A percentile compares a stretch with the other conserved stretches of the same genome.
phyloP scores from a whole-genome alignment of 108 stramenopile species.

The Schizochytrium sp. region DNA sequence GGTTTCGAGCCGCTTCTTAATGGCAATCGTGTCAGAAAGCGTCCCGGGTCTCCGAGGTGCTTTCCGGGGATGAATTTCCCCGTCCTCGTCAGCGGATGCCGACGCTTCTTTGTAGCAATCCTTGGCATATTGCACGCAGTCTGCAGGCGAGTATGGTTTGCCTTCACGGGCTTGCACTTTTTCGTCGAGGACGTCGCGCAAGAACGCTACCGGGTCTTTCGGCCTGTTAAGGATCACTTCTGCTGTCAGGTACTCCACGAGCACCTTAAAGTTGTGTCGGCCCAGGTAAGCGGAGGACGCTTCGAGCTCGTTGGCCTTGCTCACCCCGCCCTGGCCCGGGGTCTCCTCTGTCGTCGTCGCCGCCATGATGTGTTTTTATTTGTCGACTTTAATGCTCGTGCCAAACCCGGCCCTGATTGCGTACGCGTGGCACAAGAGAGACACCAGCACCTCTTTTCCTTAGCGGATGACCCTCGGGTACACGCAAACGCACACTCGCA shows the following conservation, averaged over 20 bases:
- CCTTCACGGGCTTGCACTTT: conserved; percentile 34
- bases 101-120: conserved; percentile 45
- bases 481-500: no score
- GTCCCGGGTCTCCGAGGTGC: neutral
- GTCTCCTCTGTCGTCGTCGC: no score
- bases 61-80: conserved; percentile 25
- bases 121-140: conserved; percentile 16
- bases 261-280: conserved; percentile 44
- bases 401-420: no score
- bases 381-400: no score
- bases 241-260: conserved; percentile 55
- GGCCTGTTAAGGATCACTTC: conserved; percentile 36
- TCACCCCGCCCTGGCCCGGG: neutral
- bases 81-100: conserved; percentile 44
- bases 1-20: neutral
- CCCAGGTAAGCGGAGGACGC: conserved; percentile 40
- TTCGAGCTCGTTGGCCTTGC: conserved; percentile 6
- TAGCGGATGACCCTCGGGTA: no score
- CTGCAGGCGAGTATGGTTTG: conserved; percentile 12
- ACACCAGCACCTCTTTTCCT: no score
- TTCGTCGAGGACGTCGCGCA: conserved; percentile 28
- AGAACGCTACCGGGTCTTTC: conserved; percentile 42
- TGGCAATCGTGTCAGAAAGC: neutral
- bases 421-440: no score
- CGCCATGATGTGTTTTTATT: no score